A percentile compares a stretch with the other conserved stretches of the same genome.
phyloP scores from a whole-genome alignment of 1,284 basidiomycete species.

The Trichosporon faecale region DNA sequence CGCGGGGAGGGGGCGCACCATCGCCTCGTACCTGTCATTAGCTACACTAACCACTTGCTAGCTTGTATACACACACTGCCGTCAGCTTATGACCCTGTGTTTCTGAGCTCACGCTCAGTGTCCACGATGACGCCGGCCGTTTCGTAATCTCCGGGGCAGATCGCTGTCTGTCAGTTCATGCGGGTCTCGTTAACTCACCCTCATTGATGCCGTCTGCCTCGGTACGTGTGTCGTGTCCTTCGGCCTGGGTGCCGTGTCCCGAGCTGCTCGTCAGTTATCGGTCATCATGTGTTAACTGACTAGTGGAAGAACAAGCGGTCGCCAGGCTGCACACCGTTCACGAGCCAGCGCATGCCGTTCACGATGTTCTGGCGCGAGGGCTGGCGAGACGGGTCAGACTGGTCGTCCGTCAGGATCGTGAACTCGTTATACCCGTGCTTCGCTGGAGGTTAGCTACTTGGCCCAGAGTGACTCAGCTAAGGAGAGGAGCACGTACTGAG shows the following conservation, averaged over 20 bases:
- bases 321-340: constrained; percentile 69
- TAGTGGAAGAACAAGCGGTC: constrained; percentile 88
- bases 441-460: constrained; percentile 23
- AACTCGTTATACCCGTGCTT: constrained; percentile 78
- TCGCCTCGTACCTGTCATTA: constrained; percentile 54
- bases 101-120: constrained; percentile 42
- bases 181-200: constrained; percentile 34
- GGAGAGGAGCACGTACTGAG: constrained; percentile 44
- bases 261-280: constrained; percentile 30
- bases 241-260: constrained; percentile 78
- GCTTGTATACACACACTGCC: constrained; percentile 18
- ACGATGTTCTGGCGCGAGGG: constrained; percentile 83
- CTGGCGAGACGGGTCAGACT: constrained; percentile 60
- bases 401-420: constrained; percentile 80
- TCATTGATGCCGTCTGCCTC: constrained; percentile 50
- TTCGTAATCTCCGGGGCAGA: constrained; percentile 81
- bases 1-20: constrained; percentile 65
- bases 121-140: constrained; percentile 73
- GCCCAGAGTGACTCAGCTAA: neutral
- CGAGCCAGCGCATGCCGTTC: constrained; percentile 84
- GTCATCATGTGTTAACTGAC: constrained; percentile 22
- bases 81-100: neutral
- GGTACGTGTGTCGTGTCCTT: constrained; percentile 60
- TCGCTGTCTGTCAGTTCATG: constrained; percentile 48
- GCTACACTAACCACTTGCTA: neutral